Evolutionary conservation across 208 protist species (phyloP).

Genomic region (Acanthamoeba sp.): DNA sequence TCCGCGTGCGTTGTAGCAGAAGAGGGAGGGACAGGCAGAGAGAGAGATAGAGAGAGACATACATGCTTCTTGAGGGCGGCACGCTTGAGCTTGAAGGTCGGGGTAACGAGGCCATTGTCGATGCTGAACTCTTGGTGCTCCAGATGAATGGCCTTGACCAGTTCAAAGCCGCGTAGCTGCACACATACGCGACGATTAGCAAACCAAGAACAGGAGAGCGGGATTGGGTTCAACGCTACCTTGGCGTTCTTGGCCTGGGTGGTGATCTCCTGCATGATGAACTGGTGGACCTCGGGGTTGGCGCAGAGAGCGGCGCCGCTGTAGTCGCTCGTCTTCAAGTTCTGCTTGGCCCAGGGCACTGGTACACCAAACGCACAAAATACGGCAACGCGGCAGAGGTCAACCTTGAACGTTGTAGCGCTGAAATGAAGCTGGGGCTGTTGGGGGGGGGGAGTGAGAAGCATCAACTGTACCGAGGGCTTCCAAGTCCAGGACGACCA

Average conservation of each 20-base stretch:
- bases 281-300: constrained; percentile 13
- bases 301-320: neutral
- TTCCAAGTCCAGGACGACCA: constrained; percentile 87
- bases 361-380: neutral
- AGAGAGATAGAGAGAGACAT: constrained; percentile 80
- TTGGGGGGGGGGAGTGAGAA: no score
- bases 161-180: constrained; percentile 88
- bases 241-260: constrained; percentile 42
- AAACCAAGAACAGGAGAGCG: neutral
- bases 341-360: constrained; percentile 48
- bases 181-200: neutral
- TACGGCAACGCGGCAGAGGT: neutral
- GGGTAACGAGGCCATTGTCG: constrained; percentile 91
- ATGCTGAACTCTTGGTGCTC: constrained; percentile 83
- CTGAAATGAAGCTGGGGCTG: no score
- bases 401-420: no score
- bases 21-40: neutral
- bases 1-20: no score
- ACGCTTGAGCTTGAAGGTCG: constrained; percentile 91
- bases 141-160: constrained; percentile 82
- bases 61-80: constrained; percentile 87
- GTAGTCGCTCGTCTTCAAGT: constrained; percentile 7
- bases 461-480: neutral
- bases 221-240: neutral
- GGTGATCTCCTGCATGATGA: constrained; percentile 51